Evolutionary conservation across 352 stramenopile genomes (phyloP).

Genomic region (Phytopythium helicoides): DNA sequence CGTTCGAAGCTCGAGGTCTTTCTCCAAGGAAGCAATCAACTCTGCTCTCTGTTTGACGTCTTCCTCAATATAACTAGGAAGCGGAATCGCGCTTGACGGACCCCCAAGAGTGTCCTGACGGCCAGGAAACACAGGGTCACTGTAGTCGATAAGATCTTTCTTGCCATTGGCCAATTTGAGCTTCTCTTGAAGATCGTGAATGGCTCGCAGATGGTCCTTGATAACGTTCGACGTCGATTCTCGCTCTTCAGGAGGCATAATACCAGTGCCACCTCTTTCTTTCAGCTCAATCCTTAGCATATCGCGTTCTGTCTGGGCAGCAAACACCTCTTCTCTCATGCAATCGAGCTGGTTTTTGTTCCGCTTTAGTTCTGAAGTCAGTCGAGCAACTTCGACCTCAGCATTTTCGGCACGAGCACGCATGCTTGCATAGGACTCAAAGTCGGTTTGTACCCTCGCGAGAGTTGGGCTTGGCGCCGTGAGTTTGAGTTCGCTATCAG

Average conservation of each 20-base stretch:
- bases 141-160: slow-evolving; percentile 54
- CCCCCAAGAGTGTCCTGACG: slow-evolving; percentile 13
- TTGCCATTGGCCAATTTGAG: slow-evolving; percentile 62
- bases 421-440: slow-evolving; percentile 75
- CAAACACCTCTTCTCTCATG: slow-evolving; percentile 87
- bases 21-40: slow-evolving; percentile 62
- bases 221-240: slow-evolving; percentile 66
- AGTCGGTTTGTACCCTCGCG: slow-evolving; percentile 66
- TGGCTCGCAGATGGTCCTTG: slow-evolving; percentile 78
- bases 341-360: slow-evolving; percentile 74
- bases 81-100: slow-evolving; percentile 22
- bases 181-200: slow-evolving; percentile 78
- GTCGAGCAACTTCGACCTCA: slow-evolving; percentile 71
- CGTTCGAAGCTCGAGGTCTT: slow-evolving; percentile 80
- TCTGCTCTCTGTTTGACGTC: slow-evolving; percentile 62
- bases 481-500: slow-evolving; percentile 76
- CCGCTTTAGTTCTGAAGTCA: slow-evolving; percentile 77
- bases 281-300: slow-evolving; percentile 73
- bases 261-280: slow-evolving; percentile 27
- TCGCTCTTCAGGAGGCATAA: slow-evolving; percentile 29
- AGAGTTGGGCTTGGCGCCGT: slow-evolving; percentile 53
- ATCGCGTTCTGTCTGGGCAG: slow-evolving; percentile 78
- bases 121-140: slow-evolving; percentile 8
- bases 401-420: slow-evolving; percentile 71
- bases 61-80: slow-evolving; percentile 39